Conservation (phyloP, 371 early-diverging fungal genomes). For the Dichotomocladium elegans region DNA sequence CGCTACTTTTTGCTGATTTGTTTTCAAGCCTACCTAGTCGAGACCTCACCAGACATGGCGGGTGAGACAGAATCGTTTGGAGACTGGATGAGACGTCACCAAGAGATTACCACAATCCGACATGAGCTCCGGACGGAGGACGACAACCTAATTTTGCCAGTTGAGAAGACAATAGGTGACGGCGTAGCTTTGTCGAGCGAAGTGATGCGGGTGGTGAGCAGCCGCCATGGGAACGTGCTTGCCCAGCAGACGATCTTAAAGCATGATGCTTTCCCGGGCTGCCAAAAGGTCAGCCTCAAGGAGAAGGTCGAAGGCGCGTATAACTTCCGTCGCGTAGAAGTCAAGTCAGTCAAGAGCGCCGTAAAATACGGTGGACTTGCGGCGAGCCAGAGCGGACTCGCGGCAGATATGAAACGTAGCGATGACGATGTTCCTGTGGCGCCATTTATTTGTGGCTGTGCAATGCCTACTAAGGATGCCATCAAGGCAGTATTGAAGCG, state of each 20-base stretch:
- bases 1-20: constrained; percentile 66
- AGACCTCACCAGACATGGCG: constrained; percentile 32
- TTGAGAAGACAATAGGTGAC: constrained; percentile 55
- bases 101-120: constrained; percentile 56
- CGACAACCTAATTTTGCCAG: constrained; percentile 45
- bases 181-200: constrained; percentile 65
- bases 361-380: constrained; percentile 43
- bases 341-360: constrained; percentile 38
- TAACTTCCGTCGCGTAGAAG: constrained; percentile 57
- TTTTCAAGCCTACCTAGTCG: constrained; percentile 56
- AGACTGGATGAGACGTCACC: constrained; percentile 57
- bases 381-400: constrained; percentile 45
- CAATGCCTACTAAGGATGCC: constrained; percentile 64
- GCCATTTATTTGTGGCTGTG: constrained; percentile 57
- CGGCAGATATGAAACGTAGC: constrained; percentile 31
- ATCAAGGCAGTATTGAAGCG: constrained; percentile 44
- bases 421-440: constrained; percentile 21
- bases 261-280: constrained; percentile 69
- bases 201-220: constrained; percentile 56
- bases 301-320: constrained; percentile 70
- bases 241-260: constrained; percentile 67
- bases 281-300: constrained; percentile 61
- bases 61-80: constrained; percentile 51
- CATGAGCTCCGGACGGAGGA: constrained; percentile 44
- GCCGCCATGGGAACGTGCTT: constrained; percentile 60